Conservation (phyloP, 495 filamentous ascomycete genomes). For the Extremus antarcticus region DNA sequence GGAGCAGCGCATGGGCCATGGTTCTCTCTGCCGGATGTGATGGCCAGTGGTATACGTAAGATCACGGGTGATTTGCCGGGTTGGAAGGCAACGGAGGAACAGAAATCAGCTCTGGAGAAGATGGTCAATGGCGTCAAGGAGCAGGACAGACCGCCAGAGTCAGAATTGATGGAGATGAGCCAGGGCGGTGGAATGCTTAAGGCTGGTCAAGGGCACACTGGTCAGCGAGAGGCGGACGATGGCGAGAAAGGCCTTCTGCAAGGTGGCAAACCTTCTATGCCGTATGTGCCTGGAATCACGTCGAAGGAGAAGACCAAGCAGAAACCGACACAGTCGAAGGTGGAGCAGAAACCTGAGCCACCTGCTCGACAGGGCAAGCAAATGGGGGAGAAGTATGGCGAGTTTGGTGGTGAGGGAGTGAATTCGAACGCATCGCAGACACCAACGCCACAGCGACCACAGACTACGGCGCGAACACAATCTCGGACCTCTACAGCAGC, state of each 20-base stretch:
- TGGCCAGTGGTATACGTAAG: constrained; percentile 9
- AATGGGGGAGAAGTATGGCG: neutral
- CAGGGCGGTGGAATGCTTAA: neutral
- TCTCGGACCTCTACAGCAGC: neutral
- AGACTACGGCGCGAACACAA: neutral
- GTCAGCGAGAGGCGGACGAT: neutral
- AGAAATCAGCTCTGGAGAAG: constrained; percentile 22
- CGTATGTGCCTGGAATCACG: neutral
- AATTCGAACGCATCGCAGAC: neutral
- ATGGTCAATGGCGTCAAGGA: constrained; percentile 19
- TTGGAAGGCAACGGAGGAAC: constrained; percentile 20
- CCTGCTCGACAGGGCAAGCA: neutral
- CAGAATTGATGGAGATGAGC: constrained; percentile 17
- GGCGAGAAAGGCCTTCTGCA: neutral
- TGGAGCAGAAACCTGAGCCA: neutral
- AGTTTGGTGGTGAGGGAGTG: neutral
- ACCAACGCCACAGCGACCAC: neutral
- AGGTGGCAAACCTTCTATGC: neutral
- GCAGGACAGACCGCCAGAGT: constrained; percentile 10
- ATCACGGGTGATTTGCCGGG: constrained; percentile 20
- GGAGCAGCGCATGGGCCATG: constrained; percentile 18
- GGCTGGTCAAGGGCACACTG: neutral
- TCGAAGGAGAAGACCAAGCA: neutral
- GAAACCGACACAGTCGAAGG: neutral
- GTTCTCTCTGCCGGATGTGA: constrained; percentile 19